Evolutionary conservation across 176 grass and related monocot genomes (phyloP), one percentile per base, ranked within the genome.

Genomic region (Carex cristatella): DNA sequence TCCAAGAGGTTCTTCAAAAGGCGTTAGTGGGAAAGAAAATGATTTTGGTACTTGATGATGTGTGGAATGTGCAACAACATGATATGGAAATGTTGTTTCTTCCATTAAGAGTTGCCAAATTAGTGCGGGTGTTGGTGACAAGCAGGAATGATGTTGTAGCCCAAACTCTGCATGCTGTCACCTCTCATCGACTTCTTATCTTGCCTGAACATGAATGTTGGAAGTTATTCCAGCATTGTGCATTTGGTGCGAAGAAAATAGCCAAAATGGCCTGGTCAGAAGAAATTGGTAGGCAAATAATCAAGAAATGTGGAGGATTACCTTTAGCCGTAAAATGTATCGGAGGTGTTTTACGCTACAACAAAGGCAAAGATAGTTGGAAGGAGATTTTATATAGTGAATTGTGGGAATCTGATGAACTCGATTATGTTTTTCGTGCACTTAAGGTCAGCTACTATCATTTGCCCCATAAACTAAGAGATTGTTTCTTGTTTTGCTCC

Each of bases 1-100:
- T 82, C 57, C 51, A 87, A 18, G 49, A 71, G 5, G 16, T 12
- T 55, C 64, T 82, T 40, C 31, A 16, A 31, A 46, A 40, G 35
- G 5, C 32, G 27, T 46, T 63, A 31, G 13, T 60, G 10, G 31
- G 51, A 31, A 82, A 61, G 28, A 71, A 30, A 63, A 3, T 87
- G 4, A 35, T 87, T 7, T 53, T 87, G 33, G 78, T 87, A 35
- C 77, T 87, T 0, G 85, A 87, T 62, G 85, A 82, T 82, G 46
- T 87, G 10, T 82, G 78, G 78, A 81, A 87, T 73, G 64, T 80
- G 7, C 42, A 62, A 40, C 28, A 2, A 40, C 63, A 44, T 15
- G 38, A 57, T 5, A 74, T 51, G 85, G 85, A 87, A 2, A 69
- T 30, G 4, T 81, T 81, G 12, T 68, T n/a, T 53, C 5, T 60